These are phyloP conservation scores for Gypsophila paniculata DNA, from an alignment of 179 eudicot genomes.

Conservation along the genomic window DNA sequence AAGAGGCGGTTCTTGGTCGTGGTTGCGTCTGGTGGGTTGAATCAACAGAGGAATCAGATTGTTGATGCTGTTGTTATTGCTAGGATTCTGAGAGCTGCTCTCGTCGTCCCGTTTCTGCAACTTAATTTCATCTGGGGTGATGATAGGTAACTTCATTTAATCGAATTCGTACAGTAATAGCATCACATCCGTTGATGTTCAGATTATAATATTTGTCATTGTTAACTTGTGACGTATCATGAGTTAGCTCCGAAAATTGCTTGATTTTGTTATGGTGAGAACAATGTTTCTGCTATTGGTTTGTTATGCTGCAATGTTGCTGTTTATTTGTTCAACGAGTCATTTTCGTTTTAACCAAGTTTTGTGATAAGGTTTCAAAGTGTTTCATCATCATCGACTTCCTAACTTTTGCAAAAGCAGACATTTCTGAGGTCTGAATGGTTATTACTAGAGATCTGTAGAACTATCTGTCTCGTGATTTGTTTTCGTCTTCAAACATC, in stretches of 20 bases:
- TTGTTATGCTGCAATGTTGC: not conserved
- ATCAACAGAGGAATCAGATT: slow-evolving; percentile 70
- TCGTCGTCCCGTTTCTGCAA: slow-evolving; percentile 62
- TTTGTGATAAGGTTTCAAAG: too few relatives aligned
- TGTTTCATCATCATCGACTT: too few relatives aligned
- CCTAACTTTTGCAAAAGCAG: too few relatives aligned
- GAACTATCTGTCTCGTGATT: not conserved
- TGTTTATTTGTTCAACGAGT: not conserved
- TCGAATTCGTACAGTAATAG: not conserved
- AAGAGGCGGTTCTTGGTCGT: slow-evolving; percentile 50
- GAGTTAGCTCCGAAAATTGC: not conserved
- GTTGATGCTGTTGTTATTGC: slow-evolving; percentile 75
- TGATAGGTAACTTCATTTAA: slow-evolving; percentile 43
- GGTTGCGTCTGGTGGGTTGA: slow-evolving; percentile 66
- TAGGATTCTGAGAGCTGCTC: slow-evolving; percentile 58
- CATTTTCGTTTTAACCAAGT: too few relatives aligned
- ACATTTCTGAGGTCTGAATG: too few relatives aligned
- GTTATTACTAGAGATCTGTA: not conserved
- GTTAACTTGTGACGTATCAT: not conserved
- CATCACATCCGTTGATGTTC: not conserved
- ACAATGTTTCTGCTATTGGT: not conserved
- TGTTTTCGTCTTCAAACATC: not conserved
- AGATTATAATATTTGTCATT: not conserved
- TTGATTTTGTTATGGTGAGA: not conserved
- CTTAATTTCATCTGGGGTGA: slow-evolving; percentile 71